Evolutionary conservation across 495 filamentous ascomycete genomes (phyloP), one percentile per base, ranked within the genome.

Genomic region (Tuber calosporum): DNA sequence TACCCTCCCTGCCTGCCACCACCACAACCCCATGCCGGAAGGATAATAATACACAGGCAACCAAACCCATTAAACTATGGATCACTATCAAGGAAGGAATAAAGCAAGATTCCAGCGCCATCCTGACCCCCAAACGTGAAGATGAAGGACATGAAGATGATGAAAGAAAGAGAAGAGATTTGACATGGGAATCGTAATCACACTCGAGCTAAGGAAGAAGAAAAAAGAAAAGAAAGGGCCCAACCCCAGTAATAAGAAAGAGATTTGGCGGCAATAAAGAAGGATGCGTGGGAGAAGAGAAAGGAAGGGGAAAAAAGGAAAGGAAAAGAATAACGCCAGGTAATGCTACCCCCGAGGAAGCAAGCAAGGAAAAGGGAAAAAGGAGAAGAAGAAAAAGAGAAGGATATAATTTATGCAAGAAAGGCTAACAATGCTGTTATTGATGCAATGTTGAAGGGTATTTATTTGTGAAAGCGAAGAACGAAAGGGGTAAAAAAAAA

Each of bases 371-470:
- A 45, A 36, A 39, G n/a, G n/a, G 34, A 40, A 40, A 40, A 39
- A 39, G 5, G 6, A 38, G 6, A 73, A 37, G n/a, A 69, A 40
- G 39, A 42, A 41, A 48, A 42, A 43, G 36, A 67, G 43, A 30
- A 22, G 43, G 42, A 69, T 53, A 30, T 66, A 34, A 70, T n/a
- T 39, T 68, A 77, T 48, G 62, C 43, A 58, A n/a, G 42, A 70
- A 73, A 36, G 68, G 68, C 73, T 58, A 43, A 68, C 67, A 70
- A 75, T 62, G 53, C 53, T 30, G 26, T 34, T 34, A 6, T 13
- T 34, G 13, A 62, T 34, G 26, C 73, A 53, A 62, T 62, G 72
- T 40, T 70, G 73, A 77, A 75, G 76, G 74, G 74, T 43, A 71
- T 67, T 66, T 68, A 73, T 68, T 69, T 62, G 73, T 42, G 68